Conservation (phyloP, 371 early-diverging fungal species). For the Mortierella sp. region DNA sequence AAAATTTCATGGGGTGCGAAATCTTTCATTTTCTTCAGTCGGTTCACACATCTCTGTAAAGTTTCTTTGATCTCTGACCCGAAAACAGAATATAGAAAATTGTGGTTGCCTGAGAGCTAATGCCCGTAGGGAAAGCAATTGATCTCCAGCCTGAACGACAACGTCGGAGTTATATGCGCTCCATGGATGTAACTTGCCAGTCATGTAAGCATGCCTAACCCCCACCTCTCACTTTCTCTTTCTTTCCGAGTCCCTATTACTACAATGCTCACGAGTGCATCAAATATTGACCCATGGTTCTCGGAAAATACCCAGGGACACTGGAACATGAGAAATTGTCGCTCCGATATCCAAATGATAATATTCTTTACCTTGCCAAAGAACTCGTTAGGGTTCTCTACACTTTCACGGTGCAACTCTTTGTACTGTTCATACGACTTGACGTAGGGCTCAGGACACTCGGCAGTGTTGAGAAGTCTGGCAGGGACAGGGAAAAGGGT, state of each 20-base stretch:
- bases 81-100: conserved; percentile 12
- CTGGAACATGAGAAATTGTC: background rate
- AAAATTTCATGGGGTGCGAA: background rate
- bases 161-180: background rate
- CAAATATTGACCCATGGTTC: conserved; percentile 5
- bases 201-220: background rate
- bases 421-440: conserved; percentile 84
- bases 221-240: too few species aligned
- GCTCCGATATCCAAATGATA: background rate
- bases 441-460: conserved; percentile 79
- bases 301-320: background rate
- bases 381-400: conserved; percentile 86
- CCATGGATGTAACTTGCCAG: background rate
- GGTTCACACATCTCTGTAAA: too few species aligned
- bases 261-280: background rate
- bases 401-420: conserved; percentile 82
- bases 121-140: background rate
- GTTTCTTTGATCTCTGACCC: background rate
- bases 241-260: too few species aligned
- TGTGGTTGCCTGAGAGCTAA: conserved; percentile 13
- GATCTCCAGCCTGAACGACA: background rate
- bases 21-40: background rate
- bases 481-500: conserved; percentile 67
- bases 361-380: conserved; percentile 81
- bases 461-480: conserved; percentile 60